Base-by-base conservation (phyloP, 1,284 basidiomycete genomes). In the Malassezia cuniculi region DNA sequence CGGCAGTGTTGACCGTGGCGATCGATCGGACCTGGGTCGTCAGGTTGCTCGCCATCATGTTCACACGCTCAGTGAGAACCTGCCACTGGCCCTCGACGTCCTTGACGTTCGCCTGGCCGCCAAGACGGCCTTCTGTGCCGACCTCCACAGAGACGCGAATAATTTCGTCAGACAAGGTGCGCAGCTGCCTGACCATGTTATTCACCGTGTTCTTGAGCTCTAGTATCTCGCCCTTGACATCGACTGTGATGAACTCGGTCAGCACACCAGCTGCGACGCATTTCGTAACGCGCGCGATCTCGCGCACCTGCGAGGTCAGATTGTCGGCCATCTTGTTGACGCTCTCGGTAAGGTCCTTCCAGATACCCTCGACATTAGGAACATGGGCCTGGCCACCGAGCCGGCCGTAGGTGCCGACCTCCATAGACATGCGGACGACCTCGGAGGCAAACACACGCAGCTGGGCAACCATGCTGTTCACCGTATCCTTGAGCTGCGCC, bases 161-260 rank as follows among this genome's bases (percentile, higher is more conserved):
- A 27, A 66, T 64, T 40, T 66, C 63, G 42, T 66, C 61, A 0
- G 55, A 59, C 24, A 66, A 52, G 26, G 52, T 65, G 41, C 57
- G 55, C 39, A 64, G 52, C 39, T 63, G 61, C 14, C 60, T 39
- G 22, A 51, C 63, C 66, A 68, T 68, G 49, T 67, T 66, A 50
- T 68, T 68, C 44, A 68, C 66, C 6, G 66, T 68, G 25, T 70
- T 69, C 63, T 76, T 95, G 67, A 95, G 72, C 54, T 94, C 87
- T 6, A 93, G 73, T 75, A 97, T 94, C 72, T 95, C 90, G 46
- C 90, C 89, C 66, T 89, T 84, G 17, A 90, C 89, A 60, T 94
- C 87, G 50, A 94, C 87, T 50, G 85, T 80, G 68, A 95, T 85
- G 29, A 80, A 80, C 69, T 86, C 82, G 52, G 75, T 78, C 35